Evolutionary conservation across 1,284 basidiomycete species (phyloP), one percentile per base, ranked within the genome.

Genomic region (Ustilago sp.): DNA sequence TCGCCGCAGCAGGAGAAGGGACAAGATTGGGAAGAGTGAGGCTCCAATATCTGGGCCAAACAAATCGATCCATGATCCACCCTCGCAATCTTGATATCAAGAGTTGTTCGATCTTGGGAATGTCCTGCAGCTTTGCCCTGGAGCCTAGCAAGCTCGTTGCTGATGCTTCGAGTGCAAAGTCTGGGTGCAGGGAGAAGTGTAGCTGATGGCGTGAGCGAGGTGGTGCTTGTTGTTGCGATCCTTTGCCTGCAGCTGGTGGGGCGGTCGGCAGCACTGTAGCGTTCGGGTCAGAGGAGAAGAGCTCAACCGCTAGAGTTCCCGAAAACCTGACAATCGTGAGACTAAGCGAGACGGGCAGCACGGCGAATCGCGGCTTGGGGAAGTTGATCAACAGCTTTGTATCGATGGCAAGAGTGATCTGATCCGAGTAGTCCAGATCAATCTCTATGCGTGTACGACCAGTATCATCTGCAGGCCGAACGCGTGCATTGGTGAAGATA

Each of bases 41-140:
- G 8, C 86, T 86, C 69, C 88, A 82, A 62, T 87, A 87, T 50
- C 86, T 82, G 0, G 89, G 89, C 87, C 88, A 88, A 32, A 89
- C 89, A 57, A 89, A 82, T 4, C 87, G 86, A 63, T 89, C 88
- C 68, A 88, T 87, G 17, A 90, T 87, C 56, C 86, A 87, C 2
- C 86, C 86, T 34, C 89, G 86, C 0, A 90, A 77, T 3, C 89
- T 86, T 4, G 87, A 87, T 2, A 88, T 78, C 59, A 90, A 86
- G 35, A 90, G 86, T 78, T 90, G 89, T 72, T 90, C 89, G 47
- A 90, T 88, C 80, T 90, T 90, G 11, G 89, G 89, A 2, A 90
- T 88, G 75, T 90, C 89, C 72, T 90, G 89, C 19, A 90, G 84
- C 81, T 90, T 90, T 6, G 89, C 89, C 58, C 89, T 80, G 19